phyloP scores from a whole-genome alignment of 192 early-diverging fungal species.

The Linderina pennispora region DNA sequence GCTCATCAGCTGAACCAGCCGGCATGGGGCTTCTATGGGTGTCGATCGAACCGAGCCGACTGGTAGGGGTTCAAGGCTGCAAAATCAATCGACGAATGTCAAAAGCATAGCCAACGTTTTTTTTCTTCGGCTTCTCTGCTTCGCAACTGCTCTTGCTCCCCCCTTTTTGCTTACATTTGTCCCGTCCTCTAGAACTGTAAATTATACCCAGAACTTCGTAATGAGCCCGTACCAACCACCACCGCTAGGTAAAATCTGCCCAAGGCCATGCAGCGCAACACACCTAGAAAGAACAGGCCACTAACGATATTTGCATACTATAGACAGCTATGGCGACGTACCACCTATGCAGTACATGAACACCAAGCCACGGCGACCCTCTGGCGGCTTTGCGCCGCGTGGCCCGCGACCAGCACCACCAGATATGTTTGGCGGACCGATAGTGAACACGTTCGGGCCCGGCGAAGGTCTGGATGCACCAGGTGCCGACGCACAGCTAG shows the following conservation, averaged over 20 bases:
- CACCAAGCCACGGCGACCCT: background rate
- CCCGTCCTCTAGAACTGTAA: too few species aligned
- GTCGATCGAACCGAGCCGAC: too few species aligned
- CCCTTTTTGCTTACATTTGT: too few species aligned
- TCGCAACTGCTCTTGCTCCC: too few species aligned
- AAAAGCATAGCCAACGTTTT: too few species aligned
- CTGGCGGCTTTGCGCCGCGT: background rate
- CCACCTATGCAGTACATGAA: background rate
- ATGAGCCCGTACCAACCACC: conserved; percentile 26
- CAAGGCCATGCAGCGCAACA: background rate
- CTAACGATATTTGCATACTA: too few species aligned
- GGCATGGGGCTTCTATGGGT: too few species aligned
- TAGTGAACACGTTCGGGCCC: conserved; percentile 33
- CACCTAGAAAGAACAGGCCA: too few species aligned
- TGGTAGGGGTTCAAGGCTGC: too few species aligned
- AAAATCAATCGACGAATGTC: too few species aligned
- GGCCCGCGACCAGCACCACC: background rate
- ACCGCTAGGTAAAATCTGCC: conserved; percentile 11
- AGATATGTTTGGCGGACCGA: conserved; percentile 1
- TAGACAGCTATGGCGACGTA: background rate
- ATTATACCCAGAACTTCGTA: background rate
- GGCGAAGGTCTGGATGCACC: background rate
- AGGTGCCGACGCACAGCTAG: background rate
- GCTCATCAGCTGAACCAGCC: too few species aligned
- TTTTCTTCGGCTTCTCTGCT: too few species aligned